These are phyloP conservation scores for Candida montana DNA, from an alignment of 805 yeast species.

Conservation along the genomic window DNA sequence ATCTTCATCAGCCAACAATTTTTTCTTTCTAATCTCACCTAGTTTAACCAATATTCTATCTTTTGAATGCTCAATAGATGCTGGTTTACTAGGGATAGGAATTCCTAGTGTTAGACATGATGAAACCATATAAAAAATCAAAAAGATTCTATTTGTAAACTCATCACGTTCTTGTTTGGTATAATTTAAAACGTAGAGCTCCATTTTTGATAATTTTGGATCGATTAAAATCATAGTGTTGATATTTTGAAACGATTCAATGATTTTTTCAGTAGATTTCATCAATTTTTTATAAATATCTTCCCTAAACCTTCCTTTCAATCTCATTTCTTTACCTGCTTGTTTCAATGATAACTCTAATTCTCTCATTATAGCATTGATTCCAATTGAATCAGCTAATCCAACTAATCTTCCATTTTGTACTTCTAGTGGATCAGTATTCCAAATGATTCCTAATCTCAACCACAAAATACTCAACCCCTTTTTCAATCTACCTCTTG, in stretches of 20 bases:
- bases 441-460: conserved; percentile 77
- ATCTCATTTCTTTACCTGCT: conserved; percentile 69
- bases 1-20: conserved; percentile 54
- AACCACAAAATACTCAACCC: conserved; percentile 72
- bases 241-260: conserved; percentile 73
- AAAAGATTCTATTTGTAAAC: conserved; percentile 63
- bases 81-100: conserved; percentile 73
- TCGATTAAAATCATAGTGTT: conserved; percentile 63
- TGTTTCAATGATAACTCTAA: conserved; percentile 56
- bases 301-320: conserved; percentile 68
- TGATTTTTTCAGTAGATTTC: conserved; percentile 52
- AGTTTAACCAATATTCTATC: conserved; percentile 63
- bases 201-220: conserved; percentile 46
- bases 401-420: conserved; percentile 23
- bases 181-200: conserved; percentile 48
- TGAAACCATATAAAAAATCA: conserved; percentile 73
- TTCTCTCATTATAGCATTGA: conserved; percentile 54
- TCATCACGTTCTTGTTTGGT: conserved; percentile 58
- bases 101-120: conserved; percentile 71
- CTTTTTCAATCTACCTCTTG: conserved; percentile 59
- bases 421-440: conserved; percentile 60
- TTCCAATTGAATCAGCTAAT: conserved; percentile 28
- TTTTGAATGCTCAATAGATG: conserved; percentile 70
- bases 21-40: conserved; percentile 46
- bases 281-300: conserved; percentile 46